Conservation (phyloP, 306 rosid species). For the Geum urbanum region DNA sequence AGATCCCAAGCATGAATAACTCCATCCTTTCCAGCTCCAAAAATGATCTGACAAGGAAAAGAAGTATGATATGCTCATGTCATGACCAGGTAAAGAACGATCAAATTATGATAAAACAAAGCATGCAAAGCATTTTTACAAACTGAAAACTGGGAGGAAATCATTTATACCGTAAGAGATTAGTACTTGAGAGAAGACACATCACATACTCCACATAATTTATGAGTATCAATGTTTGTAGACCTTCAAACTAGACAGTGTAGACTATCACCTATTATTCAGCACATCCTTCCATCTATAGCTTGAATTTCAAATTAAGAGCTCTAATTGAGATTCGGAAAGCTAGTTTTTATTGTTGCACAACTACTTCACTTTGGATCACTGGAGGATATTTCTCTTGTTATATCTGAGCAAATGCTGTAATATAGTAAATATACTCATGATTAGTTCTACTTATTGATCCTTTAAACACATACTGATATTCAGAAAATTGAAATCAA, state of each 20-base stretch:
- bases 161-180: neutral
- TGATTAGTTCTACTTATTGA: neutral
- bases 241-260: neutral
- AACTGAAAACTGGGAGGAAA: neutral
- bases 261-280: neutral
- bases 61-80: neutral
- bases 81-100: neutral
- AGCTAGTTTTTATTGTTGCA: neutral
- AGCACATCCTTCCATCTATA: neutral
- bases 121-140: neutral
- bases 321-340: neutral
- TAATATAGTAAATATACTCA: neutral
- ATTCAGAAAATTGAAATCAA: neutral
- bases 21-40: constrained; percentile 82
- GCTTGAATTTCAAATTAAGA: neutral
- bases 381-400: no score
- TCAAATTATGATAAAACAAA: neutral
- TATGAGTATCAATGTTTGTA: neutral
- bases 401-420: neutral
- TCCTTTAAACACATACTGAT: neutral
- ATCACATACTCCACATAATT: neutral
- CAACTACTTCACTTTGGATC: neutral
- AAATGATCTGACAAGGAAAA: constrained; percentile 46
- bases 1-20: constrained; percentile 70
- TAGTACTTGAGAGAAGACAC: neutral